These are phyloP conservation scores for Hericium alpestre DNA, from an alignment of 768 basidiomycete species.

Conservation along the genomic window DNA sequence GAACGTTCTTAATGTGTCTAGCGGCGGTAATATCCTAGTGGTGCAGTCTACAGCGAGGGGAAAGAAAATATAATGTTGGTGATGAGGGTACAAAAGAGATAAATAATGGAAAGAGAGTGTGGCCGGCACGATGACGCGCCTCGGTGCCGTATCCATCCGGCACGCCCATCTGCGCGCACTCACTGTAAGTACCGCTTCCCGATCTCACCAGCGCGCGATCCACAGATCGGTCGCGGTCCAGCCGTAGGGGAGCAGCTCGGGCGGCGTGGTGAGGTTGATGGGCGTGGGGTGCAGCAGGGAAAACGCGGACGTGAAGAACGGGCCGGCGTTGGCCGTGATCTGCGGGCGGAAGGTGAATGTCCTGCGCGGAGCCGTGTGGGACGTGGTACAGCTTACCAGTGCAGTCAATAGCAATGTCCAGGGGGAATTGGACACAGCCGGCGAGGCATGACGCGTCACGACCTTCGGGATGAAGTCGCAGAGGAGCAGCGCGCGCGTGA, in stretches of 20 bases:
- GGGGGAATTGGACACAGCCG: slow-evolving; percentile 7
- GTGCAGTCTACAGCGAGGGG: too few species aligned
- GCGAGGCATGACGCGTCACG: slow-evolving; percentile 9
- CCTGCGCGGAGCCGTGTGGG: background rate
- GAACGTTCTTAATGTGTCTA: too few species aligned
- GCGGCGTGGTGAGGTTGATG: slow-evolving; percentile 60
- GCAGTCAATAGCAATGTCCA: slow-evolving; percentile 10
- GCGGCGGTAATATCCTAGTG: too few species aligned
- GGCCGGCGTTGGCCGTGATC: slow-evolving; percentile 38
- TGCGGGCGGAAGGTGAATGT: slow-evolving; percentile 2
- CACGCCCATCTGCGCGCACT: too few species aligned
- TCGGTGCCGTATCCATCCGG: too few species aligned
- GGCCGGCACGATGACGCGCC: too few species aligned
- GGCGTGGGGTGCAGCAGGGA: slow-evolving; percentile 67
- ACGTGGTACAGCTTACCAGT: slow-evolving; percentile 5
- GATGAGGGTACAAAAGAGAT: too few species aligned
- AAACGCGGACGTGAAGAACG: slow-evolving; percentile 67
- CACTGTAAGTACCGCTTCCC: too few species aligned
- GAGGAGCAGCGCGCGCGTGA: slow-evolving; percentile 12
- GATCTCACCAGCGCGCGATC: slow-evolving; percentile 41
- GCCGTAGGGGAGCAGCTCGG: slow-evolving; percentile 71
- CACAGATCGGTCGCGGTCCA: slow-evolving; percentile 83
- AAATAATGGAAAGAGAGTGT: too few species aligned
- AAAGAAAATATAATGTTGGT: too few species aligned
- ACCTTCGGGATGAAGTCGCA: slow-evolving; percentile 11